Evolutionary conservation across 805 yeast species (phyloP).

Genomic region (Lachancea dasiensis): DNA sequence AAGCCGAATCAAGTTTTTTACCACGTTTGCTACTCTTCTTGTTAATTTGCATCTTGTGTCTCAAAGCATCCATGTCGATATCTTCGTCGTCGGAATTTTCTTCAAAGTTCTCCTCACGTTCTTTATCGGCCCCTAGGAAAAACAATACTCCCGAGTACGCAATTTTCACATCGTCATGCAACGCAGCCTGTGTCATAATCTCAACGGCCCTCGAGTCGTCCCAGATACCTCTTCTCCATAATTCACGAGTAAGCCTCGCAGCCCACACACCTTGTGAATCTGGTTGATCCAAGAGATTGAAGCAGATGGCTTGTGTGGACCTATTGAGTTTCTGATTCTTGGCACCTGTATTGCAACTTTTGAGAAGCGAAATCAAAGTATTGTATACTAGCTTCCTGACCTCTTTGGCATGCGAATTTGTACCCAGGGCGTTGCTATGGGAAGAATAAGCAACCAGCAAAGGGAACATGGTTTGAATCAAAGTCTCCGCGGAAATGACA

Average conservation of each 20-base stretch:
- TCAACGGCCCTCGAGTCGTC: constrained; percentile 97
- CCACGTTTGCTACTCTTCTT: constrained; percentile 77
- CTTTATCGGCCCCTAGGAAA: constrained; percentile 89
- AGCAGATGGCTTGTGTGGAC: constrained; percentile 86
- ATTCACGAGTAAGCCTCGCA: constrained; percentile 85
- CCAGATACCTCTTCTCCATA: constrained; percentile 98
- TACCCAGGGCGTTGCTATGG: constrained; percentile 37
- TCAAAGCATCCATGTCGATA: constrained; percentile 63
- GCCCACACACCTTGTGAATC: constrained; percentile 93
- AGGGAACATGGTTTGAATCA: constrained; percentile 87
- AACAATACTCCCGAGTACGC: constrained; percentile 85
- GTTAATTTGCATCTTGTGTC: constrained; percentile 76
- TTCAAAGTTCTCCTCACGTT: constrained; percentile 64
- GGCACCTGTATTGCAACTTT: constrained; percentile 79
- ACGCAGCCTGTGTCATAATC: constrained; percentile 91
- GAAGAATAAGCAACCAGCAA: constrained; percentile 61
- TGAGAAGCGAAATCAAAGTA: constrained; percentile 70
- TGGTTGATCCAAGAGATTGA: constrained; percentile 74
- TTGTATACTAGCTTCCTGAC: constrained; percentile 77
- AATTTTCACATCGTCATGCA: constrained; percentile 81
- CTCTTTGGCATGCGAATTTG: constrained; percentile 65
- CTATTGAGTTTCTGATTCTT: constrained; percentile 85
- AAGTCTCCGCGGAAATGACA: constrained; percentile 67
- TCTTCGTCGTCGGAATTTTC: constrained; percentile 63
- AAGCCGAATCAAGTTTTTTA: constrained; percentile 71